phyloP scores from a whole-genome alignment of 306 rosid species.

The Dryas drummondii region DNA sequence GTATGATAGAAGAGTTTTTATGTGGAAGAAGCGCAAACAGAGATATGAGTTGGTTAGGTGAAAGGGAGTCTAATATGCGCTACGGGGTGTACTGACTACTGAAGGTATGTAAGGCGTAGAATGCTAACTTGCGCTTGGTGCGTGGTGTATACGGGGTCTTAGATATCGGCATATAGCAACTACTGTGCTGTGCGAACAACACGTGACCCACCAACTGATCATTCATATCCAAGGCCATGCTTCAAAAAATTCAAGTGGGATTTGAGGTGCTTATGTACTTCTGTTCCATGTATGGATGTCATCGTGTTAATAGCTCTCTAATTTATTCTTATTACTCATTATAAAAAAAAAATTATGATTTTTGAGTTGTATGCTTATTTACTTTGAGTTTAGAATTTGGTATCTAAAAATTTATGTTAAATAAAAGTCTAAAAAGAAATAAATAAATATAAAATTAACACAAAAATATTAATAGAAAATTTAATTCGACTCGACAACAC shows the following conservation, averaged over 20 bases:
- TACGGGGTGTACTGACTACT: not conserved
- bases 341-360: too few species aligned
- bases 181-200: not conserved
- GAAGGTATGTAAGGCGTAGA: not conserved
- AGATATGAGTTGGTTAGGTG: slow-evolving; percentile 52
- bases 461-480: too few species aligned
- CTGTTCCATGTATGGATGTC: too few species aligned
- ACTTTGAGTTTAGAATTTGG: too few species aligned
- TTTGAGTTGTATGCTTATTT: too few species aligned
- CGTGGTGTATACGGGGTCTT: not conserved
- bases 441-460: too few species aligned
- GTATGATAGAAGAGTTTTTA: slow-evolving; percentile 28
- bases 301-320: too few species aligned
- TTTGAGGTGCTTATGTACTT: too few species aligned
- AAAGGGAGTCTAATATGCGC: slow-evolving; percentile 48
- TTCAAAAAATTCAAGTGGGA: not conserved
- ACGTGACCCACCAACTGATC: slow-evolving; percentile 18
- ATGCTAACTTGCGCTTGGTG: slow-evolving; percentile 41
- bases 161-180: not conserved
- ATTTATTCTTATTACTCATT: too few species aligned
- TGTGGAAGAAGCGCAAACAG: slow-evolving; percentile 60
- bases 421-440: too few species aligned
- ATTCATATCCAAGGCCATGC: not conserved
- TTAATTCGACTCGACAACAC: too few species aligned
- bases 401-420: too few species aligned